Evolutionary conservation across 2,329 filamentous ascomycete genomes (phyloP).

Genomic region (Trichoderma polysporum): DNA sequence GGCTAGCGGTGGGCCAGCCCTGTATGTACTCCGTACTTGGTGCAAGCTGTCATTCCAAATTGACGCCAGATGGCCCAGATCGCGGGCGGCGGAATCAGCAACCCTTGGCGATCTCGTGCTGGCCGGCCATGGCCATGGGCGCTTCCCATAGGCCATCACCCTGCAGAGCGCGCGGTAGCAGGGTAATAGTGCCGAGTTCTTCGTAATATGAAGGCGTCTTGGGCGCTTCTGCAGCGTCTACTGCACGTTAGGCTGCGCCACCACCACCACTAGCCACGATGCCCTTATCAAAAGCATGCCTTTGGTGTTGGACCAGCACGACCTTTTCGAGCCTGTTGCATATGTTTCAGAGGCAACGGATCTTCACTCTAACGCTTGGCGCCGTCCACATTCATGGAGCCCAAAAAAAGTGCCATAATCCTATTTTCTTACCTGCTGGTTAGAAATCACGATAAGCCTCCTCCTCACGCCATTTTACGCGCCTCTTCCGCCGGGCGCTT

Average conservation of each 20-base stretch:
- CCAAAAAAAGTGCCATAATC: constrained; percentile 1
- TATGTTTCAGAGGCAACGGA: constrained; percentile 12
- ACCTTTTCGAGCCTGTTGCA: constrained; percentile 16
- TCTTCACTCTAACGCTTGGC: constrained; percentile 14
- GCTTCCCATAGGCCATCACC: background rate
- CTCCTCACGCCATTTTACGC: constrained; percentile 9
- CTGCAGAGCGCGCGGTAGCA: background rate
- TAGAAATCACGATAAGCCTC: constrained; percentile 12
- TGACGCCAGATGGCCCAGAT: constrained; percentile 12
- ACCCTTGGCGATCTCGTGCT: constrained; percentile 15
- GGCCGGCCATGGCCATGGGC: no score
- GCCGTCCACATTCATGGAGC: constrained; percentile 12
- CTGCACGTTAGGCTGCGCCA: constrained; percentile 13
- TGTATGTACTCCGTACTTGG: background rate
- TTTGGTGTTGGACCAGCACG: background rate
- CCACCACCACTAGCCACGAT: constrained; percentile 15
- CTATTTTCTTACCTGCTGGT: constrained; percentile 4
- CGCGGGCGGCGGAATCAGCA: constrained; percentile 1
- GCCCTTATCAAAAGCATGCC: constrained; percentile 6
- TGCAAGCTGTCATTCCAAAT: constrained; percentile 8
- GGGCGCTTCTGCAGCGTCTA: background rate
- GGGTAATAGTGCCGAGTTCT: constrained; percentile 8
- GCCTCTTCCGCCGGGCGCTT: background rate
- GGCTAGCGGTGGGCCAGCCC: constrained; percentile 18
- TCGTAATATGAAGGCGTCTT: background rate